These are phyloP conservation scores for Colletotrichum abscissum DNA, from an alignment of 2,329 filamentous ascomycete species.

Conservation along the genomic window DNA sequence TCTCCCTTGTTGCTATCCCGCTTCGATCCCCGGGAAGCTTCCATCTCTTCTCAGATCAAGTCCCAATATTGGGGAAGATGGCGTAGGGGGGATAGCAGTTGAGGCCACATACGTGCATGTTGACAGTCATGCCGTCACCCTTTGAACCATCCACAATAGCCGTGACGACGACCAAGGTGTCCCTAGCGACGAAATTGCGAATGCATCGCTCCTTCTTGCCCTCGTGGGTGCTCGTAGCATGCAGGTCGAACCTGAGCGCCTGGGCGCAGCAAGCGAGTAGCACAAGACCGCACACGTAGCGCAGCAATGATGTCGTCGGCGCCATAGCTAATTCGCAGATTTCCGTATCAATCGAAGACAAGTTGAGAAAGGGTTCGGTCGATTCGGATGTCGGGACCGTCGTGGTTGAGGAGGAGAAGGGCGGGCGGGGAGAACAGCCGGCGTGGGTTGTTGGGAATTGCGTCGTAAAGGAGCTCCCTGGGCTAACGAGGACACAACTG, in stretches of 20 bases:
- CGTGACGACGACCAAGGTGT: slow-evolving; percentile 95
- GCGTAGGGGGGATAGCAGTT: not conserved
- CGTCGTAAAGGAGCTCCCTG: slow-evolving; percentile 30
- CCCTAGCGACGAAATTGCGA: slow-evolving; percentile 92
- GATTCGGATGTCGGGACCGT: not conserved
- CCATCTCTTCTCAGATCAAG: not conserved
- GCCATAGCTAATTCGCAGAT: slow-evolving; percentile 53
- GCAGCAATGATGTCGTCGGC: slow-evolving; percentile 63
- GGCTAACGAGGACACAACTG: slow-evolving; percentile 4
- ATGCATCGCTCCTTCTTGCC: slow-evolving; percentile 86
- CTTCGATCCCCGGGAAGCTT: not conserved
- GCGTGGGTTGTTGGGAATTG: slow-evolving; percentile 16
- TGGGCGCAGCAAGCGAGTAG: slow-evolving; percentile 64
- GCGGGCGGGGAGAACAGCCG: not conserved
- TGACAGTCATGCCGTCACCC: slow-evolving; percentile 92
- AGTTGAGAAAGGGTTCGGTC: not conserved
- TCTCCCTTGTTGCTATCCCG: not conserved
- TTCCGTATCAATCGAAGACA: not conserved
- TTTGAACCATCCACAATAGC: slow-evolving; percentile 86
- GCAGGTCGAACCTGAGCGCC: slow-evolving; percentile 94
- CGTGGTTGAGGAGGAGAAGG: slow-evolving; percentile 56
- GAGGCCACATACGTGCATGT: slow-evolving; percentile 81
- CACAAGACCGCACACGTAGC: slow-evolving; percentile 68
- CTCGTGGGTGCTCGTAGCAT: slow-evolving; percentile 72
- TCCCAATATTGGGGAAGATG: not conserved